A percentile compares a stretch with the other conserved stretches of the same genome.
Evolutionary conservation across 2,329 filamentous ascomycete species (phyloP).

Genomic region (Penicillium crustosum): DNA sequence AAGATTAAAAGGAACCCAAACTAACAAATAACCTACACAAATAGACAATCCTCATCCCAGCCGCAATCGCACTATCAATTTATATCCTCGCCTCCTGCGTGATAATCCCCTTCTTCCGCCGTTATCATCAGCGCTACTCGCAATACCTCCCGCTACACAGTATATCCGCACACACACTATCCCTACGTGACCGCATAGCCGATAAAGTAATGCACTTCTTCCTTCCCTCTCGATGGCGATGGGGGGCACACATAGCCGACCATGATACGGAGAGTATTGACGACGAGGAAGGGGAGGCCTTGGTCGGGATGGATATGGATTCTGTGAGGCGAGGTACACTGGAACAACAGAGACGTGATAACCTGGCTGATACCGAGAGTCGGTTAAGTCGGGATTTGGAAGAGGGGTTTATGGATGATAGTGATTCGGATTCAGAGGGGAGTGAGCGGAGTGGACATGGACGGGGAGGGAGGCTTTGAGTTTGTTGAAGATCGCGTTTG

Average conservation of each 20-base stretch:
- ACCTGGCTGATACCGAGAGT: slow-evolving; percentile 42
- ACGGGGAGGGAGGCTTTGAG: slow-evolving; percentile 16
- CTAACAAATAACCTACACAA: not conserved
- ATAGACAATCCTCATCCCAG: slow-evolving; percentile 69
- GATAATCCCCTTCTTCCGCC: slow-evolving; percentile 67
- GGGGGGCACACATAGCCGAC: slow-evolving; percentile 40
- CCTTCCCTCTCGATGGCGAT: slow-evolving; percentile 47
- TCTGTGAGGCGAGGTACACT: slow-evolving; percentile 45
- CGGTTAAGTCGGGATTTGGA: slow-evolving; percentile 78
- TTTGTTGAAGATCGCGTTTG: not conserved
- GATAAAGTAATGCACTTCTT: slow-evolving; percentile 46
- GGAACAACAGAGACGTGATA: slow-evolving; percentile 44
- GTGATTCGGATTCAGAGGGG: slow-evolving; percentile 63
- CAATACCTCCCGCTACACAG: slow-evolving; percentile 70
- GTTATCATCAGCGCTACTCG: slow-evolving; percentile 68
- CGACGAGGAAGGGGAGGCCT: slow-evolving; percentile 64
- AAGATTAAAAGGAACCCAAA: slow-evolving; percentile 1
- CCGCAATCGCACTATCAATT: slow-evolving; percentile 66
- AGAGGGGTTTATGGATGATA: slow-evolving; percentile 72
- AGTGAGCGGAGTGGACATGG: slow-evolving; percentile 34
- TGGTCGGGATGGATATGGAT: slow-evolving; percentile 57
- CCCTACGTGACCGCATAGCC: slow-evolving; percentile 50
- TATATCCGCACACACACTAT: slow-evolving; percentile 53
- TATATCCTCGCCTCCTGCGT: slow-evolving; percentile 67
- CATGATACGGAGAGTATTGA: slow-evolving; percentile 60